Percentiles rank a stretch among this genome's conserved stretches.
phyloP scores from a whole-genome alignment of 1,139 yeast genomes.

The Debaryomycetaceae sp. region DNA sequence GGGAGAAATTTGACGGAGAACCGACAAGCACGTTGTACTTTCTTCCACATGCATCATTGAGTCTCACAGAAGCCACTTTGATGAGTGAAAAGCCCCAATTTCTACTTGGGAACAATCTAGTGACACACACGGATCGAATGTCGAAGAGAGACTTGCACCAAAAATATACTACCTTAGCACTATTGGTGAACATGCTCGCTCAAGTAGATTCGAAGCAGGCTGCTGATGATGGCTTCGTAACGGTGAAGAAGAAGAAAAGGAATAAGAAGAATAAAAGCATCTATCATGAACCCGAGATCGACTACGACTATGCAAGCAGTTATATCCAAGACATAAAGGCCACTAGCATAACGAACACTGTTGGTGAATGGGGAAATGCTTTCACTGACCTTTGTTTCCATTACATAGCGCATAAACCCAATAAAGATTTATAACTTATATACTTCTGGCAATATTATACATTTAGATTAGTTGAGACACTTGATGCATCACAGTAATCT shows the following conservation, averaged over 20 bases:
- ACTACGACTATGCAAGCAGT: conserved; percentile 29
- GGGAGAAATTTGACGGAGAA: conserved; percentile 19
- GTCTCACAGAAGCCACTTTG: conserved; percentile 48
- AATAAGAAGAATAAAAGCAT: conserved; percentile 20
- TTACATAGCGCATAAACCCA: conserved; percentile 5
- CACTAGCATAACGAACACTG: conserved; percentile 15
- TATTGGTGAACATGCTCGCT: conserved; percentile 29
- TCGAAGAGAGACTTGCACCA: conserved; percentile 37
- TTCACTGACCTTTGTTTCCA: conserved; percentile 54
- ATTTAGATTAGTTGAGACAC: conserved; percentile 1
- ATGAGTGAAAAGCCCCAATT: conserved; percentile 25
- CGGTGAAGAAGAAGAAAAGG: conserved; percentile 26
- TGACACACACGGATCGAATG: conserved; percentile 51
- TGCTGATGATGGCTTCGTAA: conserved; percentile 26
- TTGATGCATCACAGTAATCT: conserved; percentile 8
- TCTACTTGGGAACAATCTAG: conserved; percentile 47
- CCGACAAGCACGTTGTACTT: conserved; percentile 38
- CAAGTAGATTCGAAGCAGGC: conserved; percentile 5
- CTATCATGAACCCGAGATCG: conserved; percentile 29
- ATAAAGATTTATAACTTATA: neutral
- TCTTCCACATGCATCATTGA: conserved; percentile 74
- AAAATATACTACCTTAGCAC: conserved; percentile 40
- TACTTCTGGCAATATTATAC: neutral
- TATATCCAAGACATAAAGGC: conserved; percentile 28
- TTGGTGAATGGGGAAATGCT: conserved; percentile 49